These are phyloP conservation scores for Lecanicillium sp. DNA, from an alignment of 2,329 filamentous ascomycete genomes.

Conservation along the genomic window DNA sequence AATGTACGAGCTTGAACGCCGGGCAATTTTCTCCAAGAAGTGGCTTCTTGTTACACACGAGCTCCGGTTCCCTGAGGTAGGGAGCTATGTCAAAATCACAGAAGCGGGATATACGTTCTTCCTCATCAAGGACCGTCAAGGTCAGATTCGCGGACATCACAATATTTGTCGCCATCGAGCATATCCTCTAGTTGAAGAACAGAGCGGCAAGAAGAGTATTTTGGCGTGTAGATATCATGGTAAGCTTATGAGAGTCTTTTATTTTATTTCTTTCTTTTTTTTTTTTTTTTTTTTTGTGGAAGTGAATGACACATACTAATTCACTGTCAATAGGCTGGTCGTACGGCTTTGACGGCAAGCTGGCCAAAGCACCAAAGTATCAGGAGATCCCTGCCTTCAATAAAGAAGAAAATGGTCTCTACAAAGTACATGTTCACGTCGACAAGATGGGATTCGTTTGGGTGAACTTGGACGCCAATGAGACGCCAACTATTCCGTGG, in stretches of 20 bases:
- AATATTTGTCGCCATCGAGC: conserved; percentile 15
- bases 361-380: conserved; percentile 35
- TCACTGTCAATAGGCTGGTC: conserved; percentile 27
- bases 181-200: conserved; percentile 13
- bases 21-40: conserved; percentile 48
- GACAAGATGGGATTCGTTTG: conserved; percentile 39
- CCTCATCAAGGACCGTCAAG: conserved; percentile 14
- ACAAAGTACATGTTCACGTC: conserved; percentile 36
- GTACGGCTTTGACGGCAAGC: conserved; percentile 32
- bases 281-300: background rate
- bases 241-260: too few relatives aligned
- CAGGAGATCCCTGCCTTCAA: conserved; percentile 30
- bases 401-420: conserved; percentile 32
- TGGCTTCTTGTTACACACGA: conserved; percentile 44
- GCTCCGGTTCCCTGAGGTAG: conserved; percentile 11
- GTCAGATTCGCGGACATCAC: conserved; percentile 13
- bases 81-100: conserved; percentile 12
- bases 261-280: too few relatives aligned
- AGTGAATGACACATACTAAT: background rate
- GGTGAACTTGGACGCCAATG: conserved; percentile 37
- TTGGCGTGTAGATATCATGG: conserved; percentile 12
- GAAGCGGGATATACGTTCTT: conserved; percentile 15
- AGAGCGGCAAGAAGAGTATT: conserved; percentile 10
- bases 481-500: conserved; percentile 30
- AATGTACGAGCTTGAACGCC: conserved; percentile 48